These are phyloP conservation scores for Chaetomium fimeti DNA, from an alignment of 495 filamentous ascomycete species.

Conservation along the genomic window DNA sequence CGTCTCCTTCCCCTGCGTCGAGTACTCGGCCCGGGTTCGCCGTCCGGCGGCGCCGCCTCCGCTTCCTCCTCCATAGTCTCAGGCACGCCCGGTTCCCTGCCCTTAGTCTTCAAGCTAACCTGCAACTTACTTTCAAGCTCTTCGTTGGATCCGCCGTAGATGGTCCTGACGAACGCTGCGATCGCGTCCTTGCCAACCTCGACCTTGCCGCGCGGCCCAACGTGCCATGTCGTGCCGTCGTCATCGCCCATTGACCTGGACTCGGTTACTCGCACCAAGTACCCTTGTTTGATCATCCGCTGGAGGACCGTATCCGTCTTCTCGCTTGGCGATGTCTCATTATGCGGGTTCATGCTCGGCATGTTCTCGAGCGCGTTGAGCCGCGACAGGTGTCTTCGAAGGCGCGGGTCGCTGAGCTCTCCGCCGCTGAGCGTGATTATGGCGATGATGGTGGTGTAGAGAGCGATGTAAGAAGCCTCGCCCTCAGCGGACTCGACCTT, in stretches of 20 bases:
- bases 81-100: slow-evolving; percentile 29
- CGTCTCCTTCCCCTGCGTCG: slow-evolving; percentile 24
- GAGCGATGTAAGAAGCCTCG: slow-evolving; percentile 74
- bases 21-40: slow-evolving; percentile 29
- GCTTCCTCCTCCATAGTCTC: slow-evolving; percentile 22
- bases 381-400: slow-evolving; percentile 69
- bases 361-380: slow-evolving; percentile 75
- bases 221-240: slow-evolving; percentile 70
- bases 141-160: slow-evolving; percentile 52
- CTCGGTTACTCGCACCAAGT: slow-evolving; percentile 71
- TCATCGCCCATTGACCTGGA: slow-evolving; percentile 58
- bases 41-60: slow-evolving; percentile 18
- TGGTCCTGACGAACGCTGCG: slow-evolving; percentile 62
- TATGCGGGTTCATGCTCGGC: slow-evolving; percentile 37
- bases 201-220: slow-evolving; percentile 80
- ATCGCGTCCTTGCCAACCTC: slow-evolving; percentile 77
- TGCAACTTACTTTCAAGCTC: slow-evolving; percentile 55
- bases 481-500: slow-evolving; percentile 58
- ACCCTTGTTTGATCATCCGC: slow-evolving; percentile 76
- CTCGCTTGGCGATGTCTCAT: slow-evolving; percentile 61
- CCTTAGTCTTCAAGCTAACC: slow-evolving; percentile 53
- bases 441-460: slow-evolving; percentile 77
- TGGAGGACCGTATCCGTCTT: slow-evolving; percentile 73
- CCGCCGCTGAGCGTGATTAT: slow-evolving; percentile 69
- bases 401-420: slow-evolving; percentile 67